Conservation (phyloP, 169 alveolate species). For the Eimeria praecox region DNA sequence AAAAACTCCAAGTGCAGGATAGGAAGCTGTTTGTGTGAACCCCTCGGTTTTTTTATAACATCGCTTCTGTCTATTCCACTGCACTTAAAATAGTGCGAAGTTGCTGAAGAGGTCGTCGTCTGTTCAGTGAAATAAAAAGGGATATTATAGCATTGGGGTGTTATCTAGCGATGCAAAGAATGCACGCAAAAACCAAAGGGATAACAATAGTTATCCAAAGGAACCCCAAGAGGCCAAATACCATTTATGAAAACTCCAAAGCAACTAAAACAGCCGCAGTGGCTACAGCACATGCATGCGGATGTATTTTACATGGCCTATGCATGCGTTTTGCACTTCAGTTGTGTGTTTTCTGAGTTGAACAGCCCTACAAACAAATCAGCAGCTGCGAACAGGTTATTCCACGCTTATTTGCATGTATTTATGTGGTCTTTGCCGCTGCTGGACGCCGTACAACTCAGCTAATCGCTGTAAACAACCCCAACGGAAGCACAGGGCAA, state of each 20-base stretch:
- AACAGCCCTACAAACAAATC: conserved; percentile 47
- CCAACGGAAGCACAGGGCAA: conserved; percentile 21
- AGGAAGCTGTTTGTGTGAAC: too few relatives aligned
- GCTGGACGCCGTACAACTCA: conserved; percentile 5
- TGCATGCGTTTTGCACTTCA: conserved; percentile 34
- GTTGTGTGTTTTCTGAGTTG: conserved; percentile 20
- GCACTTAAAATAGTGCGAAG: neutral
- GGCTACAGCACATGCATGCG: conserved; percentile 16
- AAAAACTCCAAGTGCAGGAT: too few relatives aligned
- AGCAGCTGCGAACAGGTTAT: conserved; percentile 25
- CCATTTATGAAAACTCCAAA: conserved; percentile 16
- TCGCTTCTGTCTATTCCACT: neutral
- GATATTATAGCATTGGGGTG: conserved; percentile 19
- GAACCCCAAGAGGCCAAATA: conserved; percentile 16
- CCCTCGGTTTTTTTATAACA: too few relatives aligned
- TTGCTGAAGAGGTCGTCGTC: neutral
- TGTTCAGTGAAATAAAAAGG: neutral
- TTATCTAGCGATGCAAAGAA: neutral
- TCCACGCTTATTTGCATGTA: neutral
- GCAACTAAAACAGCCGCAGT: conserved; percentile 34
- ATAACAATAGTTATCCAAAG: neutral
- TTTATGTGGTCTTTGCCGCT: neutral
- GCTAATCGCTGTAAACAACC: conserved; percentile 5
- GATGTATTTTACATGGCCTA: conserved; percentile 11
- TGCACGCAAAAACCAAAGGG: conserved; percentile 15